Evolutionary conservation across 2,329 filamentous ascomycete species (phyloP), one percentile per base, ranked within the genome.

Genomic region (Calonectria henricotiae): DNA sequence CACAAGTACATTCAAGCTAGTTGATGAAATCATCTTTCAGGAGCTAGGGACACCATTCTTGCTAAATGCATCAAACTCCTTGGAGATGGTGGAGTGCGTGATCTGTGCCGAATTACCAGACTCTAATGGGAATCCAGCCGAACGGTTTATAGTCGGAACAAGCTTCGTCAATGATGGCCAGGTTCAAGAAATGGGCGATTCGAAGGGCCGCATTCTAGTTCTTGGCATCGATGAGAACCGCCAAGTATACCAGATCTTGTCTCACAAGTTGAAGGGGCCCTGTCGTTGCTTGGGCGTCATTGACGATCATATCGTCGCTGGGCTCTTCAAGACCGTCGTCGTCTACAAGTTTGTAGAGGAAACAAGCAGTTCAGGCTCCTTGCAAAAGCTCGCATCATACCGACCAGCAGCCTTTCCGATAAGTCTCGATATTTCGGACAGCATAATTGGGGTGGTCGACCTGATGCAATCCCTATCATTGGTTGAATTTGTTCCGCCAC

Each of bases 141-240:
- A 98, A 80, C 88, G 95, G 47, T 98, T 98, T 78, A 85, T 98
- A n/a, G 89, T 98, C 7, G 96, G 96, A 7, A 98, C 96, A 0
- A 93, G 93, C 66, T 95, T 93, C 76, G 80, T 96, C 49, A 86
- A 86, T 8, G 91, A 94, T 54, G 89, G 90, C 9, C 85, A 88
- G 11, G 83, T 83, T 3, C 82, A 86, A 20, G 84, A 82, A 23
- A 78, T 81, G 20, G 86, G 87, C 12, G 84, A 87, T 15, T 86
- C 73, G 2, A 78, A 89, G 43, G 96, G 96, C 0, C 91, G 96
- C 13, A 93, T 99, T 15, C 80, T 98, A 2, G 88, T 98, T 0
- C 89, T 98, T 37, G 95, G 97, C 62, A 90, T 98, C 35, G 92
- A 94, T 62, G 89, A 89, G 67, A 89, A 94, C 63, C 89, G 93